phyloP scores from a whole-genome alignment of 202 grass and related monocot species.

The Schoenoplectus tabernaemontani region DNA sequence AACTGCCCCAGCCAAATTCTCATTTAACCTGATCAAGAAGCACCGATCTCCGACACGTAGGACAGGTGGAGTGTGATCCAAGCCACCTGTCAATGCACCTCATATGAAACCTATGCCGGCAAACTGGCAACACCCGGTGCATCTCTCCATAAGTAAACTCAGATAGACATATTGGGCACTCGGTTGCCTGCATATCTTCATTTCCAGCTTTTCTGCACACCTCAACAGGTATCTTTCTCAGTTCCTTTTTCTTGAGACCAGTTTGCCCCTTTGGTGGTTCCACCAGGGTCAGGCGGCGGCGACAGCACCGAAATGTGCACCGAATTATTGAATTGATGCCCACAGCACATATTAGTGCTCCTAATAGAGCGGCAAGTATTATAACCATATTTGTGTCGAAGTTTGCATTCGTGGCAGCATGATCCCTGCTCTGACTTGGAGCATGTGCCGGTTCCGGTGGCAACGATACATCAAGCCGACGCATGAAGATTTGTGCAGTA shows the following conservation, averaged over 20 bases:
- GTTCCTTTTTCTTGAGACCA: conserved; percentile 44
- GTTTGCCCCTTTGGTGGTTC: not conserved
- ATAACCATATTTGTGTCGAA: conserved; percentile 91
- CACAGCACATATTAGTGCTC: conserved; percentile 59
- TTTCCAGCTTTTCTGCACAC: conserved; percentile 39
- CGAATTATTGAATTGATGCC: conserved; percentile 60
- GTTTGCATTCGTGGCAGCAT: conserved; percentile 30
- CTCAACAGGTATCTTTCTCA: conserved; percentile 59
- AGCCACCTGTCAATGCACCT: conserved; percentile 89
- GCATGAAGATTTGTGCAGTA: not conserved
- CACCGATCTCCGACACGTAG: conserved; percentile 62
- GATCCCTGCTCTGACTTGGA: conserved; percentile 26
- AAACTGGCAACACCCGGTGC: conserved; percentile 68
- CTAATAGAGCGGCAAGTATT: conserved; percentile 77
- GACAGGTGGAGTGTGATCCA: conserved; percentile 61
- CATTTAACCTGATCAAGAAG: conserved; percentile 18
- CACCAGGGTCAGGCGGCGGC: not conserved
- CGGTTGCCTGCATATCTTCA: not conserved
- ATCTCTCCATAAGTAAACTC: conserved; percentile 75
- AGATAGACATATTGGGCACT: conserved; percentile 75
- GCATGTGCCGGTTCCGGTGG: conserved; percentile 23
- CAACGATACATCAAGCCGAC: not conserved
- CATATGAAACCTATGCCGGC: conserved; percentile 77
- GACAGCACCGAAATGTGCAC: conserved; percentile 46
- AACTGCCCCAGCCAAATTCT: not conserved